Base-by-base conservation (phyloP, 2,329 filamentous ascomycete species). In the Talaromyces funiculosus region DNA sequence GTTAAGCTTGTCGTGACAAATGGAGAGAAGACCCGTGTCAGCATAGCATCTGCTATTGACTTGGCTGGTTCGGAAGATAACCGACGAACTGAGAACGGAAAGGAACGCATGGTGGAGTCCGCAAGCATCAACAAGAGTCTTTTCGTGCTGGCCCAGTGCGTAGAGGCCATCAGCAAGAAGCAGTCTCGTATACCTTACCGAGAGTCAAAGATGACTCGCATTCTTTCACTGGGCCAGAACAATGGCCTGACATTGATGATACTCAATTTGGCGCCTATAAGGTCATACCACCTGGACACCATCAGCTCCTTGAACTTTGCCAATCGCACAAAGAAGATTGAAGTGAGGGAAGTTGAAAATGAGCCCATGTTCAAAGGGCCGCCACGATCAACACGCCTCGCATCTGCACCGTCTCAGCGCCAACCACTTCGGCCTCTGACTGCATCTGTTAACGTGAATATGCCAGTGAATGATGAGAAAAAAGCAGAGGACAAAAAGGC, bases 101-200 rank as follows among this genome's bases (percentile, higher is more conserved):
- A 92, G 73, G 92, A 96, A 73, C 84, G 93, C 26, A 81, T 97
- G 72, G 85, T 96, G n/a, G 93, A 97, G 75, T 96, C 92, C 40
- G 92, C 93, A 0, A 93, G 90, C 69, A 97, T 97, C 80, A 97
- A 97, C 82, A 97, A 97, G 78, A 95, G 90, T 64, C 81, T 97
- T 6, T 97, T 97, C 69, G 92, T 97, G 18, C 79, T 97, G 53
- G 93, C 91, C 45, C 92, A 96, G 73, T 97, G 93, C 68, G 93
- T 97, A 57, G 93, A 97, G 72, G 93, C 93, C 60, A 97, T 97
- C 71, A 90, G 89, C 69, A 86, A 85, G 71, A 87, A 87, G 68
- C 84, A 86, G 62, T 73, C 76, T 67, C 85, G 93, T 35, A 93
- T 97, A 69, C 93, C 94, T 0, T 97, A 96, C 73, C 84, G 93